These are phyloP conservation scores for Elsinoe australis DNA, from an alignment of 2,329 filamentous ascomycete species.

Conservation along the genomic window DNA sequence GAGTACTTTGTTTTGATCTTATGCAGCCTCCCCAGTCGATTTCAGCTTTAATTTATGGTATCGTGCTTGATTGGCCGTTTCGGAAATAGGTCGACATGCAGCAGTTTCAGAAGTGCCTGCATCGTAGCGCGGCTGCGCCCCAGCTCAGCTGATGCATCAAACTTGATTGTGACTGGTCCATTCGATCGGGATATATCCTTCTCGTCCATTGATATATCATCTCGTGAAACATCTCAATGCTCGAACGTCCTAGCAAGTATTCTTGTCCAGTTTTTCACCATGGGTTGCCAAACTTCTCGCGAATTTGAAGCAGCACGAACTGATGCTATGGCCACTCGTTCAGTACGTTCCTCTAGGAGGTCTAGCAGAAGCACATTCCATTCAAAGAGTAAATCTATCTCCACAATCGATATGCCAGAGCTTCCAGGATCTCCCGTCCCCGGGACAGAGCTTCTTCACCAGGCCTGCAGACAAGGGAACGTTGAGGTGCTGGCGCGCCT, in stretches of 20 bases:
- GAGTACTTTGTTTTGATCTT: too few species aligned
- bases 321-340: background rate
- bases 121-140: too few species aligned
- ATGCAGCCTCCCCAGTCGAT: too few species aligned
- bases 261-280: background rate
- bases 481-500: background rate
- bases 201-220: too few species aligned
- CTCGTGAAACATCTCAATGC: background rate
- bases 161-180: too few species aligned
- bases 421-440: background rate
- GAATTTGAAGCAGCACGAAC: background rate
- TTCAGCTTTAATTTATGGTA: too few species aligned
- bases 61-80: too few species aligned
- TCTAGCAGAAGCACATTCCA: background rate
- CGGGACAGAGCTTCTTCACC: background rate
- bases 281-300: slow-evolving; percentile 3
- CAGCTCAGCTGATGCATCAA: too few species aligned
- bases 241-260: too few species aligned
- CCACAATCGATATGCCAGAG: background rate
- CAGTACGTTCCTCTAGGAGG: background rate
- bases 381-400: background rate
- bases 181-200: too few species aligned
- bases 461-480: background rate
- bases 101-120: too few species aligned
- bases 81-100: too few species aligned